Percentiles rank a stretch among this genome's conserved stretches.
Conservation (phyloP, 495 filamentous ascomycete species). For the Niebla homalea region DNA sequence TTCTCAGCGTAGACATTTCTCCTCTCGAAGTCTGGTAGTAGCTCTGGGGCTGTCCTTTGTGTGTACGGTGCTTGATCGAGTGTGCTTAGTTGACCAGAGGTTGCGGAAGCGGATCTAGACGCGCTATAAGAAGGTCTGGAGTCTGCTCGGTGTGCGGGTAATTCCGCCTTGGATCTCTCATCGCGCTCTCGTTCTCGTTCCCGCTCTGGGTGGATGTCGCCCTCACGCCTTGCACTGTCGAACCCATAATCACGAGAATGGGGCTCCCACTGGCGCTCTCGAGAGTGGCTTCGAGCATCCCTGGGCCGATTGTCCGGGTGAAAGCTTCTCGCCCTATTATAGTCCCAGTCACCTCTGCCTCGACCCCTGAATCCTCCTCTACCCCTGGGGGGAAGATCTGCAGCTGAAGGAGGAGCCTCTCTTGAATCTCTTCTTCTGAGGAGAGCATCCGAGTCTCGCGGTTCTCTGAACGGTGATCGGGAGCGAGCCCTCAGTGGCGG, state of each 20-base stretch:
- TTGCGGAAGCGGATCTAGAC: slow-evolving; percentile 11
- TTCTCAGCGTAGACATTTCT: slow-evolving; percentile 24
- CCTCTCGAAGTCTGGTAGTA: slow-evolving; percentile 2
- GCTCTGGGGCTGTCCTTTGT: not conserved
- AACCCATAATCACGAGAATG: slow-evolving; percentile 33
- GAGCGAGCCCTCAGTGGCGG: slow-evolving; percentile 22
- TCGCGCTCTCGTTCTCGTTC: slow-evolving; percentile 44
- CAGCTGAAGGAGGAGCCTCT: slow-evolving; percentile 52
- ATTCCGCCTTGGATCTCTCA: slow-evolving; percentile 42
- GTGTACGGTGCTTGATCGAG: not conserved
- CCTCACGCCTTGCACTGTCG: slow-evolving; percentile 30
- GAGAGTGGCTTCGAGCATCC: slow-evolving; percentile 51
- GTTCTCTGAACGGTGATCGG: slow-evolving; percentile 39
- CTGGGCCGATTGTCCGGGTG: slow-evolving; percentile 52
- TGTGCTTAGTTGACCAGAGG: not conserved
- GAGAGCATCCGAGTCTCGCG: slow-evolving; percentile 28
- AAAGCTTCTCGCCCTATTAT: slow-evolving; percentile 41
- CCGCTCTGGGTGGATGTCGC: slow-evolving; percentile 31
- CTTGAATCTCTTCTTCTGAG: slow-evolving; percentile 40
- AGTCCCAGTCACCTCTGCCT: slow-evolving; percentile 56
- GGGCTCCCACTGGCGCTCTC: slow-evolving; percentile 29
- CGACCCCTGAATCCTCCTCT: slow-evolving; percentile 49
- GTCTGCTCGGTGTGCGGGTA: slow-evolving; percentile 29
- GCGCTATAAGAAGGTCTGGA: slow-evolving; percentile 24
- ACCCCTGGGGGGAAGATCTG: slow-evolving; percentile 41